Evolutionary conservation across 441 rosid species (phyloP).

Genomic region (Populus hybrid): DNA sequence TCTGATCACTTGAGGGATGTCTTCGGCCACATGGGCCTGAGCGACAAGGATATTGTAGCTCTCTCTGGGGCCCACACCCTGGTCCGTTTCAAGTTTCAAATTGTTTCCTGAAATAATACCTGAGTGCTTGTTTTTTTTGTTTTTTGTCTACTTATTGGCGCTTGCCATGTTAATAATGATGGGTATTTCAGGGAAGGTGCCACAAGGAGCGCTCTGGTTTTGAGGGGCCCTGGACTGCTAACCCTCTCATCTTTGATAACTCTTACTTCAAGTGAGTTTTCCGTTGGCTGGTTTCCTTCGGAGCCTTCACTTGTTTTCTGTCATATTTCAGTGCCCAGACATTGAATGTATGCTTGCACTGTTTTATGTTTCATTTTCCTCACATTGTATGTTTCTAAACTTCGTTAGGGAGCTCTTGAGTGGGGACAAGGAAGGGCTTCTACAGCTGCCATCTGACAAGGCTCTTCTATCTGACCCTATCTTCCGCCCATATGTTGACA

Average conservation of each 20-base stretch:
- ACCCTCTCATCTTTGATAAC: constrained; percentile 90
- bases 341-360: background rate
- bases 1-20: constrained; percentile 80
- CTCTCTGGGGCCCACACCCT: constrained; percentile 96
- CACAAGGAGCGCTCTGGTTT: constrained; percentile 98
- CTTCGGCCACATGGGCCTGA: constrained; percentile 77
- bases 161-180: background rate
- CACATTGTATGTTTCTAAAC: background rate
- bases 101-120: background rate
- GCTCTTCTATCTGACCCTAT: constrained; percentile 68
- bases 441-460: constrained; percentile 76
- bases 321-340: background rate
- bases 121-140: too few species aligned
- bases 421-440: constrained; percentile 83
- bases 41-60: constrained; percentile 87
- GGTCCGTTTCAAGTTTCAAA: constrained; percentile 38
- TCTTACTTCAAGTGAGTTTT: constrained; percentile 74
- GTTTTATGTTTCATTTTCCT: background rate
- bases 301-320: background rate
- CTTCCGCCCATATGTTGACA: constrained; percentile 82
- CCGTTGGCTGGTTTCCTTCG: background rate
- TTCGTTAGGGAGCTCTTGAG: constrained; percentile 65
- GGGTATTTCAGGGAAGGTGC: constrained; percentile 63
- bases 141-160: background rate
- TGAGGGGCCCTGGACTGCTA: constrained; percentile 88